phyloP scores from a whole-genome alignment of 225 moss, liverwort and hornwort genomes.

The Pleurozium schreberi region DNA sequence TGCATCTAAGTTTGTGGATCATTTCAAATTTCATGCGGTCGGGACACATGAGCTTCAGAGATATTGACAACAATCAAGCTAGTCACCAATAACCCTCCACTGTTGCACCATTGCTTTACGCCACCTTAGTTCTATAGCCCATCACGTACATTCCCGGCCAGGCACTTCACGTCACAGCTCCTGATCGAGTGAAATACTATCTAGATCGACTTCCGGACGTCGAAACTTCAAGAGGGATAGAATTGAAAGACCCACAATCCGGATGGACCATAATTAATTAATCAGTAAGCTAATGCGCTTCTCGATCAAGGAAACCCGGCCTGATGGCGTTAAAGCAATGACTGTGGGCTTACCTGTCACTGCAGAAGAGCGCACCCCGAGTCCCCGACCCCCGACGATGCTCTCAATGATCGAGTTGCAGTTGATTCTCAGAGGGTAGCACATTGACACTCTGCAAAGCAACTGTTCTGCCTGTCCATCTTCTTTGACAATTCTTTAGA shows the following conservation, averaged over 20 bases:
- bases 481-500: conserved; percentile 63
- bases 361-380: conserved; percentile 50
- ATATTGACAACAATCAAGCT: background rate
- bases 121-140: background rate
- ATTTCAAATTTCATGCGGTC: background rate
- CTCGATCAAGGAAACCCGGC: background rate
- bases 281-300: no score
- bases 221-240: background rate
- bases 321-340: background rate
- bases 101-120: background rate
- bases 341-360: conserved; percentile 51
- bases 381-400: no score
- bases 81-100: background rate
- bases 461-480: conserved; percentile 73
- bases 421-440: conserved; percentile 81
- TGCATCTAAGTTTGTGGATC: conserved; percentile 53
- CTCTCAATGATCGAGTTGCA: conserved; percentile 85
- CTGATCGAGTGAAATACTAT: background rate
- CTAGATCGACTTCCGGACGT: background rate
- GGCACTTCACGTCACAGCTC: background rate
- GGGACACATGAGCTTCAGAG: background rate
- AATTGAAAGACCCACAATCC: background rate
- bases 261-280: background rate
- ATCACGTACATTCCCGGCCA: background rate
- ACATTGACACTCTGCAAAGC: conserved; percentile 69